phyloP scores from a whole-genome alignment of 768 basidiomycete species.

The Amanita muscaria region DNA sequence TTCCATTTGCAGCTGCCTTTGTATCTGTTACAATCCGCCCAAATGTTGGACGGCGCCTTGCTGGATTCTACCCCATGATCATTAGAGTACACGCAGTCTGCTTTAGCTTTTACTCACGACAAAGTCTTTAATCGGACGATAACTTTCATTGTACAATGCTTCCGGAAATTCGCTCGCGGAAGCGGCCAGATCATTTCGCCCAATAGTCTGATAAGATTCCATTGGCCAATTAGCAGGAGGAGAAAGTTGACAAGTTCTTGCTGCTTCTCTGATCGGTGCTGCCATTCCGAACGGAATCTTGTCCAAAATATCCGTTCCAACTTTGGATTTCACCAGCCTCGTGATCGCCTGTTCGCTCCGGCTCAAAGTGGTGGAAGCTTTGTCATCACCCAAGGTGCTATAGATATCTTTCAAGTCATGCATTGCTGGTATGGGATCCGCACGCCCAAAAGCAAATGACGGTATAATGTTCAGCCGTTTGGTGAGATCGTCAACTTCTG shows the following conservation, averaged over 20 bases:
- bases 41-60: conserved; percentile 41
- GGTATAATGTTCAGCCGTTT: conserved; percentile 38
- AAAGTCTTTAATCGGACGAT: conserved; percentile 47
- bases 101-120: conserved; percentile 31
- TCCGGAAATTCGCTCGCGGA: conserved; percentile 42
- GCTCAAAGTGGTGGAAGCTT: conserved; percentile 42
- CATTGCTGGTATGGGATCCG: conserved; percentile 49
- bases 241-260: conserved; percentile 73
- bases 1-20: conserved; percentile 41
- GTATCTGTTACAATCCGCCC: conserved; percentile 42
- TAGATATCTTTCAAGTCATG: conserved; percentile 50
- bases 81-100: conserved; percentile 5
- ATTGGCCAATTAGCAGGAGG: conserved; percentile 70
- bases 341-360: conserved; percentile 60
- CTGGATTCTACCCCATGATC: conserved; percentile 34
- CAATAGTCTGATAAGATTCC: conserved; percentile 60
- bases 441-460: conserved; percentile 53
- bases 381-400: conserved; percentile 47
- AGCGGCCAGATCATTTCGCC: conserved; percentile 67
- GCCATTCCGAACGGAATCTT: conserved; percentile 61
- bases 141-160: conserved; percentile 41
- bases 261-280: conserved; percentile 75
- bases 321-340: conserved; percentile 40
- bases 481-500: conserved; percentile 40
- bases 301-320: conserved; percentile 41